phyloP scores from a whole-genome alignment of 768 basidiomycete genomes.

The Suillus alpinus region DNA sequence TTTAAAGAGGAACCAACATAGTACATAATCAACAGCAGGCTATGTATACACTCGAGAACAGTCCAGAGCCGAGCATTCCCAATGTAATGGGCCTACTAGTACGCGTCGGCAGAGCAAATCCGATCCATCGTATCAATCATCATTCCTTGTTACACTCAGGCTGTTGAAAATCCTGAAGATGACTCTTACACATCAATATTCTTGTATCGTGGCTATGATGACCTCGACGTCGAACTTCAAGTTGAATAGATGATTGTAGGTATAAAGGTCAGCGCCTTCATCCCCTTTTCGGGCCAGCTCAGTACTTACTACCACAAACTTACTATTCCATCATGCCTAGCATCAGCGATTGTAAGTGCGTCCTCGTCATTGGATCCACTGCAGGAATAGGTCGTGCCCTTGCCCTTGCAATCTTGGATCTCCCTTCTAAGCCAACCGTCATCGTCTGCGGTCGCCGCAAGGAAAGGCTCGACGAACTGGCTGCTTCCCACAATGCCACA shows the following conservation, averaged over 20 bases:
- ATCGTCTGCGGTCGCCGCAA: slow-evolving; percentile 51
- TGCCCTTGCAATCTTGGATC: slow-evolving; percentile 44
- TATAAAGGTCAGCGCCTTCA: neutral
- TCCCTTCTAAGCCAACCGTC: slow-evolving; percentile 48
- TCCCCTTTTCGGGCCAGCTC: neutral
- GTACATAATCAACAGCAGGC: too few relatives aligned
- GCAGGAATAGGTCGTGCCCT: slow-evolving; percentile 57
- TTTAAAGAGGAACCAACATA: neutral
- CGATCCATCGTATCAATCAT: neutral
- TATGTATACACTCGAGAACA: too few relatives aligned
- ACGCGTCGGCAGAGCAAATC: neutral
- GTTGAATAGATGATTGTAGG: neutral
- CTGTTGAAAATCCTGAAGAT: neutral
- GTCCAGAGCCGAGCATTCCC: neutral
- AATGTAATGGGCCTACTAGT: neutral
- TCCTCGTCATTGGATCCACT: slow-evolving; percentile 57
- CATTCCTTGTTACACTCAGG: neutral
- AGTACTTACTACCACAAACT: neutral
- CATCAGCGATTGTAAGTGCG: slow-evolving; percentile 47
- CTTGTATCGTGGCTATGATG: neutral
- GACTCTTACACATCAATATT: neutral
- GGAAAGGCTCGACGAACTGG: slow-evolving; percentile 51
- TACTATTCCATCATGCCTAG: slow-evolving; percentile 22
- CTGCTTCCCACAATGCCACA: slow-evolving; percentile 18
- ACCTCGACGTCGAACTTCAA: neutral